Evolutionary conservation across 257 asterid species (phyloP).

Genomic region (Leonotis leonurus): DNA sequence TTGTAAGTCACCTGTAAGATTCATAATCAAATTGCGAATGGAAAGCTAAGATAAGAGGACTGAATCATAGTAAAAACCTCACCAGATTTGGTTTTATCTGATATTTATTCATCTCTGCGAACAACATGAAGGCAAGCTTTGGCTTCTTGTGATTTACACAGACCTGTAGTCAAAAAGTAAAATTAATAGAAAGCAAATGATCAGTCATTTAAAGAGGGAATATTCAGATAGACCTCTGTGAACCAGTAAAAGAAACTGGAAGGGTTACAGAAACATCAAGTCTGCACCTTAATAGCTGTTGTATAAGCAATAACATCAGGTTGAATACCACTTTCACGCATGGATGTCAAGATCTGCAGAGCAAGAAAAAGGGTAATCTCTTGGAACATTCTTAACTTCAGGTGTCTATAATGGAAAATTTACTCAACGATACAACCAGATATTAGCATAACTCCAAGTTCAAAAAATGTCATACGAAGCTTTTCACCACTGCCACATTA

Average conservation of each 20-base stretch:
- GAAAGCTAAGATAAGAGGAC: background rate
- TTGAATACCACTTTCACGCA: conserved; percentile 71
- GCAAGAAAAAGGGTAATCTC: conserved; percentile 19
- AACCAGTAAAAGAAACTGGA: conserved; percentile 1
- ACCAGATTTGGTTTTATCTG: conserved; percentile 84
- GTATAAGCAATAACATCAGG: conserved; percentile 89
- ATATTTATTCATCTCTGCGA: conserved; percentile 66
- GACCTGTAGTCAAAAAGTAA: conserved; percentile 47
- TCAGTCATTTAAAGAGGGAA: background rate
- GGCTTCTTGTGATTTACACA: conserved; percentile 63
- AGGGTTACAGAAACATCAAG: conserved; percentile 6
- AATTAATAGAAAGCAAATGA: conserved; percentile 3
- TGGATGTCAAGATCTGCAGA: conserved; percentile 73
- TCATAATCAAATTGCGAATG: background rate
- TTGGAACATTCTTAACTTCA: background rate
- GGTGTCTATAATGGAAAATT: background rate
- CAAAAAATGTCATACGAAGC: background rate
- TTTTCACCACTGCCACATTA: conserved; percentile 7
- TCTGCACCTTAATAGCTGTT: conserved; percentile 77
- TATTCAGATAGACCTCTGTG: background rate
- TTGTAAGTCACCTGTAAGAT: conserved; percentile 67
- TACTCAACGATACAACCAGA: conserved; percentile 5
- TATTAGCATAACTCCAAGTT: background rate
- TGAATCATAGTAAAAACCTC: conserved; percentile 12
- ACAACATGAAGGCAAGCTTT: conserved; percentile 58